phyloP scores from a whole-genome alignment of 116 monocot genomes.

The Zostera marina region DNA sequence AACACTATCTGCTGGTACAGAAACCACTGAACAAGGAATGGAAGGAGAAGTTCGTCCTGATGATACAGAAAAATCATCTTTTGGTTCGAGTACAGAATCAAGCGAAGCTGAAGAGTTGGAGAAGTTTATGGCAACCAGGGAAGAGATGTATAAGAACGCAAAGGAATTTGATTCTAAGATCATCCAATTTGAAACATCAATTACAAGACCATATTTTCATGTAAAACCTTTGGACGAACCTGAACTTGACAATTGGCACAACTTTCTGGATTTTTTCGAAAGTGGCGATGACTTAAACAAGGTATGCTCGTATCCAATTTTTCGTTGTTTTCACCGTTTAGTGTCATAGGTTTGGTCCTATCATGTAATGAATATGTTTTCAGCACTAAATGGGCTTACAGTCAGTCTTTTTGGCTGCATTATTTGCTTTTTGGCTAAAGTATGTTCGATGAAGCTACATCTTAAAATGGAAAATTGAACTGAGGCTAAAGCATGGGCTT shows the following conservation, averaged over 20 bases:
- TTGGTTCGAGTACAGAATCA: conserved; percentile 63
- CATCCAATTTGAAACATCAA: conserved; percentile 92
- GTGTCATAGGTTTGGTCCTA: conserved; percentile 5
- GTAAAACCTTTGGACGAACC: conserved; percentile 88
- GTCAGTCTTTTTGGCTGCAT: conserved; percentile 58
- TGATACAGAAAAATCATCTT: conserved; percentile 40
- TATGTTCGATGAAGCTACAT: conserved; percentile 91
- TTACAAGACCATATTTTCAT: conserved; percentile 99
- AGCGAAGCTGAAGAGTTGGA: conserved; percentile 79
- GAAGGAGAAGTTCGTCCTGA: conserved; percentile 49
- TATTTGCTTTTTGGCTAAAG: conserved; percentile 72
- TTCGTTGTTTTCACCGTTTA: background rate
- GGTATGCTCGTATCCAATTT: conserved; percentile 22
- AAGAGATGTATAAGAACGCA: conserved; percentile 98
- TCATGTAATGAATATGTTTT: conserved; percentile 15
- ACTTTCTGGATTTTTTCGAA: conserved; percentile 92
- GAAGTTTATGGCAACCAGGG: conserved; percentile 88
- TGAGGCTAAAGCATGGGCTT: conserved; percentile 81
- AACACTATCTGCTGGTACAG: background rate
- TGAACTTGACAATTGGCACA: conserved; percentile 99
- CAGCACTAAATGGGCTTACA: conserved; percentile 45
- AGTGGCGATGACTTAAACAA: conserved; percentile 90
- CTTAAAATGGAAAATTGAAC: conserved; percentile 77
- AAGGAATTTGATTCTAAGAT: conserved; percentile 98
- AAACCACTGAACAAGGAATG: conserved; percentile 13